Evolutionary conservation across 2,329 filamentous ascomycete genomes (phyloP), one percentile per base, ranked within the genome.

Genomic region (Paracamarosporium sp.): DNA sequence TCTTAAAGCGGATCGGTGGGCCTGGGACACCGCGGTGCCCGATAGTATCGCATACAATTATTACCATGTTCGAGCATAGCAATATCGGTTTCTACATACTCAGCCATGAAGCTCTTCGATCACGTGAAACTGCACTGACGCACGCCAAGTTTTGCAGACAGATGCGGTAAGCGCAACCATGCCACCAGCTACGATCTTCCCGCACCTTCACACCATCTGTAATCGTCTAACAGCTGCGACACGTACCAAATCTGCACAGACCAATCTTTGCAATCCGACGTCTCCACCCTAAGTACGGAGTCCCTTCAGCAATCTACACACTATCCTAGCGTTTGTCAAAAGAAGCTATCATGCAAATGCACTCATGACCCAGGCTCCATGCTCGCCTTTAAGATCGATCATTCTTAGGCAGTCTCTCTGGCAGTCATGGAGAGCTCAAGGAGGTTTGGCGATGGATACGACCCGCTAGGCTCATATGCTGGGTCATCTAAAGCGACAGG

Each of bases 401-500:
- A 5, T 36, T 13, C 8, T 17, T 31, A 38, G 30, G n/a, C 17
- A 33, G 27, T 25, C 27, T 11, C 28, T 24, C 17, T 15, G 5
- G 17, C 5, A 48, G 47, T 31, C n/a, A 72, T 69, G 67, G 69
- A 71, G 2, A 56, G 46, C 12, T 60, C 65, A 5, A 64, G 60
- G 40, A 51, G 62, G 35, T 71, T 52, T 17, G 55, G 61, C 8
- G 69, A 71, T 36, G 54, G 61, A 5, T 58, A 46, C 28, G 72
- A 74, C 40, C 60, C 66, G 28, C 60, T 68, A 24, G 68, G 63
- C 57, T 72, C 69, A 13, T 61, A 66, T 36, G 54, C 41, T 33
- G 47, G 27, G 22, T 59, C 61, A 12, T 66, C 66, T 9, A 67
- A 54, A 48, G 63, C 58, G 30, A 66, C 63, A 35, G 68, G 65